Conservation (phyloP, 2,329 filamentous ascomycete genomes). For the Gnomoniopsis smithogilvyi region DNA sequence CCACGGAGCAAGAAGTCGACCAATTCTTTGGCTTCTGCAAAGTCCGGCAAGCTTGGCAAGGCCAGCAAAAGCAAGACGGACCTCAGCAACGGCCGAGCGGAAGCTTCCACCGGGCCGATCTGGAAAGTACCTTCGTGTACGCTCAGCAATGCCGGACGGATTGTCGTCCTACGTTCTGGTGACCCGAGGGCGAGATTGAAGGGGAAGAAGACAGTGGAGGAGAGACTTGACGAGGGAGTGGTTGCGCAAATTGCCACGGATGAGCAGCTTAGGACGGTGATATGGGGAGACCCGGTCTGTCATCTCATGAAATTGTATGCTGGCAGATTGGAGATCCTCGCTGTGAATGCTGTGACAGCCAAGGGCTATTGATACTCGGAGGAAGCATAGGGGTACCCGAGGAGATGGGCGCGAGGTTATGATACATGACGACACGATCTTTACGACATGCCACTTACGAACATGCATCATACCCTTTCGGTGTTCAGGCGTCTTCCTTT, state of each 20-base stretch:
- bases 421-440: not conserved
- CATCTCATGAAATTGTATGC: constrained; percentile 80
- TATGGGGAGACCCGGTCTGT: constrained; percentile 80
- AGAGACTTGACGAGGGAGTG: constrained; percentile 55
- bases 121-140: constrained; percentile 67
- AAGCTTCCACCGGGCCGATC: constrained; percentile 31
- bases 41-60: constrained; percentile 25
- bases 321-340: constrained; percentile 66
- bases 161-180: constrained; percentile 63
- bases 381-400: not conserved
- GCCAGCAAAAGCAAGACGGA: not conserved
- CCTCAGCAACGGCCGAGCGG: constrained; percentile 20
- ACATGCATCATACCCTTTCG: no score
- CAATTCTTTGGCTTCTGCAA: constrained; percentile 26
- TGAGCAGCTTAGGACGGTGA: constrained; percentile 62
- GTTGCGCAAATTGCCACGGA: constrained; percentile 68
- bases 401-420: no score
- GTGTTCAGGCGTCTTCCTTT: no score
- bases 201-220: constrained; percentile 46
- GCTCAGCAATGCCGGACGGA: constrained; percentile 66
- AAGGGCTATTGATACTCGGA: constrained; percentile 23
- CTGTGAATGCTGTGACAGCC: constrained; percentile 62
- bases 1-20: constrained; percentile 23
- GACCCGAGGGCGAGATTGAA: constrained; percentile 33
- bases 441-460: no score